These are phyloP conservation scores for Dissophora globulifera DNA, from an alignment of 192 early-diverging fungal genomes.

Conservation along the genomic window DNA sequence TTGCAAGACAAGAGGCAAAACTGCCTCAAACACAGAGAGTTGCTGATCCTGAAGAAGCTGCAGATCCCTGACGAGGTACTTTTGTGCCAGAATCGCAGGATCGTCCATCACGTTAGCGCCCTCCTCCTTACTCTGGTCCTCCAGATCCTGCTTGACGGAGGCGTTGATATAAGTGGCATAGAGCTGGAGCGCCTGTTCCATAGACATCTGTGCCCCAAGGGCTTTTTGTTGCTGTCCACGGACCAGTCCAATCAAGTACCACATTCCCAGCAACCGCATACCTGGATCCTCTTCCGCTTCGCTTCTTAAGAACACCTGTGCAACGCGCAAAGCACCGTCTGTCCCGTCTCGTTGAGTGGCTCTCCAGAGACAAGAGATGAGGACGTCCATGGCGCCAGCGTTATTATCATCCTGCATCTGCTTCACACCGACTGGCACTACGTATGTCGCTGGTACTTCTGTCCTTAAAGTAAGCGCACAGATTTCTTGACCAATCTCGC, in stretches of 20 bases:
- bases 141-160: conserved; percentile 19
- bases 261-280: conserved; percentile 33
- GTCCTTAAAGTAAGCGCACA: conserved; percentile 38
- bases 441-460: conserved; percentile 49
- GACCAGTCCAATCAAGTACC: conserved; percentile 37
- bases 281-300: conserved; percentile 12
- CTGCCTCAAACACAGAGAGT: conserved; percentile 48
- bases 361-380: conserved; percentile 36
- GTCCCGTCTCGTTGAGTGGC: conserved; percentile 23
- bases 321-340: conserved; percentile 33
- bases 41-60: conserved; percentile 59
- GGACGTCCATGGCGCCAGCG: conserved; percentile 21
- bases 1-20: conserved; percentile 47
- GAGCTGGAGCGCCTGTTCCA: conserved; percentile 34
- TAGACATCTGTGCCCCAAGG: conserved; percentile 27
- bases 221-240: conserved; percentile 7
- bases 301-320: conserved; percentile 28
- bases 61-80: conserved; percentile 58
- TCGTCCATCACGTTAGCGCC: conserved; percentile 25
- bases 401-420: background rate
- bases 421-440: conserved; percentile 24
- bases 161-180: conserved; percentile 54
- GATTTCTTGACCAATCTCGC: conserved; percentile 60
- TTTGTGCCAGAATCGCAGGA: conserved; percentile 6
- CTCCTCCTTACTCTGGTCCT: conserved; percentile 20